Percentiles rank a stretch among this genome's conserved stretches.
Conservation (phyloP, 2,329 filamentous ascomycete species). For the Pseudocercospora macadamiae region DNA sequence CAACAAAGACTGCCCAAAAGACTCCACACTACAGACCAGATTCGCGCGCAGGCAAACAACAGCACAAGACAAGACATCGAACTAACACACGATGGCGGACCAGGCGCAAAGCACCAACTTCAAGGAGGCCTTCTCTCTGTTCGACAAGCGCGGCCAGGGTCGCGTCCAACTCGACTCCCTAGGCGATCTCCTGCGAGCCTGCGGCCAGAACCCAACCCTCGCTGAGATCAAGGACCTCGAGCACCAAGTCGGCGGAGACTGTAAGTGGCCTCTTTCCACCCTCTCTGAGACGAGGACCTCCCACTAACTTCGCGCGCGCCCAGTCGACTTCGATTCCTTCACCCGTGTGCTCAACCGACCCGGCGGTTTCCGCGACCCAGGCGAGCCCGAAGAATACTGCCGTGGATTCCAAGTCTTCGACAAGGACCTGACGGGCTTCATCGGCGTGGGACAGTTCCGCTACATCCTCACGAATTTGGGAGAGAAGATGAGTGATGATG, state of each 20-base stretch:
- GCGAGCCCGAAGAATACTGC: conserved; percentile 97
- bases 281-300: not conserved
- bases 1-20: not conserved
- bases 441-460: conserved; percentile 94
- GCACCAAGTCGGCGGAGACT: conserved; percentile 85
- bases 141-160: conserved; percentile 98
- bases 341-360: conserved; percentile 95
- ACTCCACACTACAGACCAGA: no score
- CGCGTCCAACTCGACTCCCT: conserved; percentile 84
- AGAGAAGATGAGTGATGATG: conserved; percentile 99
- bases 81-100: conserved; percentile 31
- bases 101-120: conserved; percentile 94
- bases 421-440: conserved; percentile 98
- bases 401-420: conserved; percentile 99
- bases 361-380: conserved; percentile 95
- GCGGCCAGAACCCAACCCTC: conserved; percentile 96
- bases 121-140: conserved; percentile 99
- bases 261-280: conserved; percentile 65
- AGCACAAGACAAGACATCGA: not conserved
- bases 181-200: conserved; percentile 92
- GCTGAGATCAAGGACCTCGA: conserved; percentile 91
- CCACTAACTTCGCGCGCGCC: no score
- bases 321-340: conserved; percentile 98
- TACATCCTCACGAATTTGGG: conserved; percentile 96
- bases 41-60: not conserved